These are phyloP conservation scores for Fermentozyma sake DNA, from an alignment of 1,139 yeast species.

Conservation along the genomic window DNA sequence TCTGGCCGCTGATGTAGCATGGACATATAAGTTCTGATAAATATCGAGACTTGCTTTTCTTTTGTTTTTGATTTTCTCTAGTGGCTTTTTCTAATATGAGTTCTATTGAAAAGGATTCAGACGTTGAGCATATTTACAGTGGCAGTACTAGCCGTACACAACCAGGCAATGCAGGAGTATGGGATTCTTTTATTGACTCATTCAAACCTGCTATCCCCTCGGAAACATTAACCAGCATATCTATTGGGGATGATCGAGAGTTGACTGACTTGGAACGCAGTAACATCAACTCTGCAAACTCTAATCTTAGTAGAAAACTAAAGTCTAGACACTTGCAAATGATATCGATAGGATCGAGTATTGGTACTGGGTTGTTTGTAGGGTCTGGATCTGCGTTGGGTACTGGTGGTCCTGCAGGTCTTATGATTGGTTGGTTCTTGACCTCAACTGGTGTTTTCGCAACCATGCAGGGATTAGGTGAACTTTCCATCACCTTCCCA, in stretches of 20 bases:
- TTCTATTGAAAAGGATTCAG: neutral
- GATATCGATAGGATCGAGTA: constrained; percentile 63
- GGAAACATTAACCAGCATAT: constrained; percentile 15
- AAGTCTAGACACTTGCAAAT: constrained; percentile 53
- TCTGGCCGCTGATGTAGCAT: too few species aligned
- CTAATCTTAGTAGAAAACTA: constrained; percentile 33
- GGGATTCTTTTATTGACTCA: constrained; percentile 29
- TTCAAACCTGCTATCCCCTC: constrained; percentile 29
- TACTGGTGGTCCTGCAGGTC: constrained; percentile 74
- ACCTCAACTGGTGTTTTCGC: constrained; percentile 17
- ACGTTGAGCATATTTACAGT: neutral
- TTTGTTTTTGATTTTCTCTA: too few species aligned
- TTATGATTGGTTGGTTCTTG: constrained; percentile 46
- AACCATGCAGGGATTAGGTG: constrained; percentile 42
- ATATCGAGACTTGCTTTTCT: too few species aligned
- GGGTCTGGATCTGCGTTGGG: constrained; percentile 29
- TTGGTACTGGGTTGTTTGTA: constrained; percentile 55
- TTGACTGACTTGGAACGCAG: constrained; percentile 34
- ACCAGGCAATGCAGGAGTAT: constrained; percentile 10
- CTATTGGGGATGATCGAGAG: constrained; percentile 14
- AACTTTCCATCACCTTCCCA: constrained; percentile 35
- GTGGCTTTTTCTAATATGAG: too few species aligned
- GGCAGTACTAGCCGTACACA: constrained; percentile 5
- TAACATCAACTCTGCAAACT: constrained; percentile 33
- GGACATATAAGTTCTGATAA: too few species aligned